Conservation (phyloP, 2,329 filamentous ascomycete species). For the Calonectria henricotiae region DNA sequence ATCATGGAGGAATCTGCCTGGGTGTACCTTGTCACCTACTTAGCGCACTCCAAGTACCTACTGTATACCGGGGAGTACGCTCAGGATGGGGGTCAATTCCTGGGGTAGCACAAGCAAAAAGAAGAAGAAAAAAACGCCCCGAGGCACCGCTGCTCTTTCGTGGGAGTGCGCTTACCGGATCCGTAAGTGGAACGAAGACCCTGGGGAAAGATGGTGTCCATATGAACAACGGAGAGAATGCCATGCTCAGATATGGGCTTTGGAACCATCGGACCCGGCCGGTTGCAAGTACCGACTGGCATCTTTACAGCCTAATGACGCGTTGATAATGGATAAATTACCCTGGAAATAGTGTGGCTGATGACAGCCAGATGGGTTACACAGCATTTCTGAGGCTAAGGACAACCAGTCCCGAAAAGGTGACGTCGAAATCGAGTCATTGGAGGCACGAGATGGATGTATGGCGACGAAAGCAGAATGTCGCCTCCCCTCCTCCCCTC, state of each 20-base stretch:
- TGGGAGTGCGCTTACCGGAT: slow-evolving; percentile 23
- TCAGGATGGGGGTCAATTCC: not conserved
- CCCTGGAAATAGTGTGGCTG: not conserved
- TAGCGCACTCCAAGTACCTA: not conserved
- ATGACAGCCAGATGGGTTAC: slow-evolving; percentile 28
- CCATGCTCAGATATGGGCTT: slow-evolving; percentile 5
- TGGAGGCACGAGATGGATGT: not conserved
- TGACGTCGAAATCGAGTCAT: slow-evolving; percentile 52
- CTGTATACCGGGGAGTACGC: not conserved
- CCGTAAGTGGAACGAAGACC: not conserved
- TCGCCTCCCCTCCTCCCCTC: slow-evolving; percentile 1
- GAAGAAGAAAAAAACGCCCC: no score
- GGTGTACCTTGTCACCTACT: not conserved
- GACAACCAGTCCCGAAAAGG: slow-evolving; percentile 6
- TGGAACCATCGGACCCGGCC: slow-evolving; percentile 22
- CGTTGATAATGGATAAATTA: slow-evolving; percentile 5
- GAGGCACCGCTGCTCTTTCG: not conserved
- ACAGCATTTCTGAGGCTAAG: slow-evolving; percentile 21
- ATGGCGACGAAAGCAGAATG: slow-evolving; percentile 7
- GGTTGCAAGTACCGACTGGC: not conserved
- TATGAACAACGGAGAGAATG: not conserved
- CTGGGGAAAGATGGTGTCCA: no score
- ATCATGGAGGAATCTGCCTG: slow-evolving; percentile 1
- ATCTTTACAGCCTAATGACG: slow-evolving; percentile 27
- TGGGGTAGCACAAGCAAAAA: slow-evolving; percentile 14